A percentile compares a stretch with the other conserved stretches of the same genome.
Conservation (phyloP, 2,329 filamentous ascomycete species). For the Colletotrichum liaoningense region DNA sequence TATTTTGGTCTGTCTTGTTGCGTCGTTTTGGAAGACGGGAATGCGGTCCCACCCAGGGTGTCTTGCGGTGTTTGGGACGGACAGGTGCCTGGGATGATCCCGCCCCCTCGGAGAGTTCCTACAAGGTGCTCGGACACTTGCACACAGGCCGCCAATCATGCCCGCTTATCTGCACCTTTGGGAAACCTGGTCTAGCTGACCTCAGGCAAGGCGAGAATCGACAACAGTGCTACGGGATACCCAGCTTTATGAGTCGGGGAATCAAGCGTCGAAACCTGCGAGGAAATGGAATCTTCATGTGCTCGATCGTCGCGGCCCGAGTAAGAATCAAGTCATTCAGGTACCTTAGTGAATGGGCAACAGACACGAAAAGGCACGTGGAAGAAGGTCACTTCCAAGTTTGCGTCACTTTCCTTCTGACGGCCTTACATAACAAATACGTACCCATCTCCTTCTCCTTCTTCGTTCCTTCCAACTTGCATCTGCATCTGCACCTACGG, state of each 20-base stretch:
- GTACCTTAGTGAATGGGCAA: too few relatives aligned
- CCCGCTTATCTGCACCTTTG: neutral
- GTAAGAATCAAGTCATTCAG: neutral
- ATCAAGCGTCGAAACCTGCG: neutral
- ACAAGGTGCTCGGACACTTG: slow-evolving; percentile 20
- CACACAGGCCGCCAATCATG: slow-evolving; percentile 16
- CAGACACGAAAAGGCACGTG: too few relatives aligned
- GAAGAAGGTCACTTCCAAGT: too few relatives aligned
- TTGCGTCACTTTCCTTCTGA: too few relatives aligned
- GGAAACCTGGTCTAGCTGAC: neutral
- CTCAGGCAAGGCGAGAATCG: neutral
- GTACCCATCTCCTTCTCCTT: neutral
- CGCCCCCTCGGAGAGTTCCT: slow-evolving; percentile 16
- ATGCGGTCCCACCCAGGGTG: neutral
- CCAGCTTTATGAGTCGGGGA: neutral
- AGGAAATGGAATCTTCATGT: neutral
- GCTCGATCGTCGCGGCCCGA: neutral
- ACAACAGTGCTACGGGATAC: neutral
- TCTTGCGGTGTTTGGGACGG: slow-evolving; percentile 15
- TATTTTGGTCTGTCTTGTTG: slow-evolving; percentile 14
- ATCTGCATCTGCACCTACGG: neutral
- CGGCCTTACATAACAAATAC: neutral
- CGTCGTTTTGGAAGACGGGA: slow-evolving; percentile 16
- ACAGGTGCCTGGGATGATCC: slow-evolving; percentile 30
- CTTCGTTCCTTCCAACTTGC: neutral